Percentiles rank a stretch among this genome's conserved stretches.
Conservation (phyloP, 1,139 yeast species). For the Sugiyamaella novakii region DNA sequence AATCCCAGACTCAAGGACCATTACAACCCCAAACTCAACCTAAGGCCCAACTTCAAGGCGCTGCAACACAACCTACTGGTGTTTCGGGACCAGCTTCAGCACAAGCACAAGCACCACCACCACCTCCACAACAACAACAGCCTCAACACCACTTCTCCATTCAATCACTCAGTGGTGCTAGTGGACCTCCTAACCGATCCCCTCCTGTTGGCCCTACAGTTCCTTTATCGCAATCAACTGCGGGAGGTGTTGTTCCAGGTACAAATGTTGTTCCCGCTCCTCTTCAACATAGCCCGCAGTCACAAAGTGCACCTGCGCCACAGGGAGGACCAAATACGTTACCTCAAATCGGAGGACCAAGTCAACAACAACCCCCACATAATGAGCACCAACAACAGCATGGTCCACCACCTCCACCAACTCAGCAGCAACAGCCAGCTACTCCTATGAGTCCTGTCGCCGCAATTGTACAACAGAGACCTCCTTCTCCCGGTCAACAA, state of each 20-base stretch:
- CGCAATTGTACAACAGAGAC: constrained; percentile 2
- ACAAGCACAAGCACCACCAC: constrained; percentile 25
- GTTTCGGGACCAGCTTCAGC: constrained; percentile 19
- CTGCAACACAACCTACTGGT: too few relatives aligned
- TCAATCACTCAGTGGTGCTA: constrained; percentile 7
- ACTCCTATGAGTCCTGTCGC: neutral
- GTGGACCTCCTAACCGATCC: constrained; percentile 13
- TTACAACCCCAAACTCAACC: constrained; percentile 27
- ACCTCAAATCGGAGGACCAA: constrained; percentile 15
- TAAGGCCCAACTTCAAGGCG: too few relatives aligned
- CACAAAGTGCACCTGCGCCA: constrained; percentile 21
- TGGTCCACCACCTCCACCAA: too few relatives aligned
- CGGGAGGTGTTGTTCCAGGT: neutral
- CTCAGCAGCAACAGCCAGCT: constrained; percentile 5
- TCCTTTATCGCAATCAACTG: neutral
- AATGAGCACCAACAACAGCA: constrained; percentile 13
- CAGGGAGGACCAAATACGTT: constrained; percentile 22
- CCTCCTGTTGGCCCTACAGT: constrained; percentile 3
- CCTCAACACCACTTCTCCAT: constrained; percentile 1
- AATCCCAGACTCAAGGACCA: constrained; percentile 24
- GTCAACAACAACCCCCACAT: constrained; percentile 1
- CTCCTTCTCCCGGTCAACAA: constrained; percentile 19
- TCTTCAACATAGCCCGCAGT: constrained; percentile 18
- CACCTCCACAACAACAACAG: constrained; percentile 14
- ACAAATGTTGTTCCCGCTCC: neutral